phyloP scores from a whole-genome alignment of 2,329 filamentous ascomycete genomes.

The Penicillium nordicum region DNA sequence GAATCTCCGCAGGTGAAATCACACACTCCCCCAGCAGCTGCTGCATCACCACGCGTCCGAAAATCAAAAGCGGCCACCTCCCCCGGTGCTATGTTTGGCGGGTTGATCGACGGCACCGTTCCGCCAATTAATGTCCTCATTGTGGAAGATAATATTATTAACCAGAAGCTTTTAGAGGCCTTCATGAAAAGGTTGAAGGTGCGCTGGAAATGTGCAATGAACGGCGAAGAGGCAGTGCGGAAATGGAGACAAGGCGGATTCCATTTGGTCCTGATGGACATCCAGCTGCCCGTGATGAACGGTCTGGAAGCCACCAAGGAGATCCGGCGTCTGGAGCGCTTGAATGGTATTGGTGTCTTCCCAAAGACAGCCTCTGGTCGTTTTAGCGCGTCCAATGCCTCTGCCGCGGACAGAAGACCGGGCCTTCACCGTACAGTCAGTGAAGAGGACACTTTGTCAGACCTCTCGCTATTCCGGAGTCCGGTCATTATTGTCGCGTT shows the following conservation, averaged over 20 bases:
- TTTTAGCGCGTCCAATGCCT: constrained; percentile 39
- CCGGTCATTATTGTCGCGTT: constrained; percentile 97
- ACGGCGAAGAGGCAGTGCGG: constrained; percentile 84
- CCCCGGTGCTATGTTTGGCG: constrained; percentile 48
- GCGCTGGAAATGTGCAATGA: constrained; percentile 94
- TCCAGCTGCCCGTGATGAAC: constrained; percentile 94
- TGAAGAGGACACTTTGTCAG: constrained; percentile 37
- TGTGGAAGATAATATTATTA: constrained; percentile 98
- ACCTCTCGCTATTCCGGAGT: constrained; percentile 72
- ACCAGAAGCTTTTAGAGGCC: constrained; percentile 84
- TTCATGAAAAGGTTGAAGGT: constrained; percentile 96
- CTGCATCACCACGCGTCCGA: constrained; percentile 48
- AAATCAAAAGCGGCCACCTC: constrained; percentile 36
- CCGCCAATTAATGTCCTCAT: constrained; percentile 97
- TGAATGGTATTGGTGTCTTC: constrained; percentile 92
- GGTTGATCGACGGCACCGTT: constrained; percentile 73
- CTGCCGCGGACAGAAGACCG: constrained; percentile 17
- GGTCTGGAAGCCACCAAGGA: constrained; percentile 92
- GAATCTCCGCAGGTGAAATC: constrained; percentile 37
- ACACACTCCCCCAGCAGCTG: constrained; percentile 39
- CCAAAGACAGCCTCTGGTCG: constrained; percentile 61
- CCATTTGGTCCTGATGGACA: constrained; percentile 97
- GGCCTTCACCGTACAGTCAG: constrained; percentile 26
- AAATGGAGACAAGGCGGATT: constrained; percentile 94
- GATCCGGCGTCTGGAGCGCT: constrained; percentile 80